These are phyloP conservation scores for Erysimum cheiranthoides DNA, from an alignment of 345 rosid genomes.

Conservation along the genomic window DNA sequence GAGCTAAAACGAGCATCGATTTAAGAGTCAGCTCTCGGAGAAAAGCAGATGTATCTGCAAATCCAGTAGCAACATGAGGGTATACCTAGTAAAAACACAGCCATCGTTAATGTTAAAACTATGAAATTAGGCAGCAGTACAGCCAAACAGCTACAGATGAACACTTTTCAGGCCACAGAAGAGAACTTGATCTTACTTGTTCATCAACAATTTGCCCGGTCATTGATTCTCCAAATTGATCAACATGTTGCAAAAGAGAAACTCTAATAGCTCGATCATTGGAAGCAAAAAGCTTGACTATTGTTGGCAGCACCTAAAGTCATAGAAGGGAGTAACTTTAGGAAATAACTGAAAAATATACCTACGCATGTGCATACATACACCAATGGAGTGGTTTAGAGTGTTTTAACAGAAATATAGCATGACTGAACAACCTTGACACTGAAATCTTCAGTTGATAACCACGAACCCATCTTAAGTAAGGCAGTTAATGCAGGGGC, in stretches of 20 bases:
- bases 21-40: slow-evolving; percentile 98
- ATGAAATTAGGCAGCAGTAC: neutral
- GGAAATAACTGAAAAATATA: slow-evolving; percentile 33
- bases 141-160: slow-evolving; percentile 1
- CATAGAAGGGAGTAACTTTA: slow-evolving; percentile 38
- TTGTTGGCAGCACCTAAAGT: slow-evolving; percentile 78
- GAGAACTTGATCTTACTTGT: slow-evolving; percentile 60
- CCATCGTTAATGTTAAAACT: slow-evolving; percentile 11
- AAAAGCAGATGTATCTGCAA: slow-evolving; percentile 89
- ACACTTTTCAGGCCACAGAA: slow-evolving; percentile 28
- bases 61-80: slow-evolving; percentile 94
- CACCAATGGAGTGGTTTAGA: neutral
- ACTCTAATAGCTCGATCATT: slow-evolving; percentile 96
- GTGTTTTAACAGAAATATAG: slow-evolving; percentile 21
- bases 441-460: slow-evolving; percentile 84
- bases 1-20: slow-evolving; percentile 95
- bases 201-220: slow-evolving; percentile 90
- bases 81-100: slow-evolving; percentile 63
- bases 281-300: slow-evolving; percentile 88
- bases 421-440: slow-evolving; percentile 62
- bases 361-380: neutral
- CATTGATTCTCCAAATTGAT: slow-evolving; percentile 92
- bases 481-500: slow-evolving; percentile 93
- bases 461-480: slow-evolving; percentile 97
- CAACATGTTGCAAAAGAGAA: slow-evolving; percentile 94